Percentiles rank a stretch among this genome's conserved stretches.
phyloP scores from a whole-genome alignment of 2,329 filamentous ascomycete genomes.

The Cercospora sp. region DNA sequence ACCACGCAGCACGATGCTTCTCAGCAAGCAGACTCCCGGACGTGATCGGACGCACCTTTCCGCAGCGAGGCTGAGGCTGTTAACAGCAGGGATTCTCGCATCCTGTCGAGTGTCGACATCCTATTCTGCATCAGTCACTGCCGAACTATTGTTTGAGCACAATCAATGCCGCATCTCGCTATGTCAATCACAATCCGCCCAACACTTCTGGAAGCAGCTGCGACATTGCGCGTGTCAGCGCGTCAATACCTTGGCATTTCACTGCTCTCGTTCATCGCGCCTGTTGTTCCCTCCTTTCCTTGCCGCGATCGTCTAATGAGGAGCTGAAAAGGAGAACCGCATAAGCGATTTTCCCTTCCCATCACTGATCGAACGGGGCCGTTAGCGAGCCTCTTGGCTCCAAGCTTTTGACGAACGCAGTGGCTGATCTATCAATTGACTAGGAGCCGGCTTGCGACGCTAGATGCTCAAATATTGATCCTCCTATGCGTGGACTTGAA shows the following conservation, averaged over 20 bases:
- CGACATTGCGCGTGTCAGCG: neutral
- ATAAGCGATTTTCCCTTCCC: neutral
- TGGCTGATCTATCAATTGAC: neutral
- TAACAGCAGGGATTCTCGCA: neutral
- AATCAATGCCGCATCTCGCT: neutral
- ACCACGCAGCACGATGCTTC: neutral
- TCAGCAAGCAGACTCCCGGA: neutral
- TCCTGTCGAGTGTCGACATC: neutral
- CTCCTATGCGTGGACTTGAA: neutral
- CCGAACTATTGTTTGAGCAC: neutral
- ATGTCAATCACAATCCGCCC: neutral
- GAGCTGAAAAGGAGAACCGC: constrained; percentile 2
- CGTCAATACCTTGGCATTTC: neutral
- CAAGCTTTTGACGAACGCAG: neutral
- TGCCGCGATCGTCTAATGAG: neutral
- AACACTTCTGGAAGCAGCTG: neutral
- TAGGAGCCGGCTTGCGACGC: neutral
- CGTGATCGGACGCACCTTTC: neutral
- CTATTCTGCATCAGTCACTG: neutral
- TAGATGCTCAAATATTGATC: neutral
- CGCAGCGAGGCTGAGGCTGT: neutral
- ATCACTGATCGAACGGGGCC: neutral
- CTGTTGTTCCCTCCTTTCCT: neutral
- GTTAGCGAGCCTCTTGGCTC: neutral
- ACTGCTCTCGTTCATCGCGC: neutral